A percentile compares a stretch with the other conserved stretches of the same genome.
Conservation (phyloP, 2,329 filamentous ascomycete genomes). For the Cladosporium sp. region DNA sequence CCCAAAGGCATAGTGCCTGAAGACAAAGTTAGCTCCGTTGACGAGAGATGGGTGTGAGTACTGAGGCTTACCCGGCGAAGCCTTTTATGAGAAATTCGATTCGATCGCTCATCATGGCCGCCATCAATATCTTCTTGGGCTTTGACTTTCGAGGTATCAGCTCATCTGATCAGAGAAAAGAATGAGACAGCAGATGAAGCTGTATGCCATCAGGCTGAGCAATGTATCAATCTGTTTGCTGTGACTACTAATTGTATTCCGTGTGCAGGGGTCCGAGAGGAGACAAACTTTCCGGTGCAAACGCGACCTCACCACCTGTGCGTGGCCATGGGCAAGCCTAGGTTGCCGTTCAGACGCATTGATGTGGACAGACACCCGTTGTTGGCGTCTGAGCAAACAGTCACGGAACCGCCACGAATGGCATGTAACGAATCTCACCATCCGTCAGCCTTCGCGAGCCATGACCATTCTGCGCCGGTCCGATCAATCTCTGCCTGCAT, state of each 20-base stretch:
- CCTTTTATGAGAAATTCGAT: neutral
- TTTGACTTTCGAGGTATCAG: neutral
- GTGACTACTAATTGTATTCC: neutral
- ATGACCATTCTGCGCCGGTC: neutral
- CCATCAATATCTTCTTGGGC: neutral
- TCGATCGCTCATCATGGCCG: neutral
- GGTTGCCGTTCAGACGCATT: neutral
- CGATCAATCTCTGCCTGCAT: neutral
- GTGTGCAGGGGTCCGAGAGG: neutral
- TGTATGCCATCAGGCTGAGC: too few species aligned
- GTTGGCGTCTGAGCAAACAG: neutral
- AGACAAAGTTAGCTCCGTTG: too few species aligned
- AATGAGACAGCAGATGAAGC: neutral
- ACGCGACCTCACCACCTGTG: neutral
- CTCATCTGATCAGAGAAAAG: neutral
- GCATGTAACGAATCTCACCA: neutral
- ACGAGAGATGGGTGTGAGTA: too few species aligned
- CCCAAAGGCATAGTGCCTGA: neutral
- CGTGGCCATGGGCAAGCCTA: neutral
- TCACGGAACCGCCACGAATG: neutral
- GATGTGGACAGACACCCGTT: neutral
- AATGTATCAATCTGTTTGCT: too few species aligned
- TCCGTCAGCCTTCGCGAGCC: neutral
- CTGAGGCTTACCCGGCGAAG: neutral
- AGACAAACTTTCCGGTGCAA: neutral